These are phyloP conservation scores for Lumnitzera littorea DNA, from an alignment of 345 rosid species.

Conservation along the genomic window DNA sequence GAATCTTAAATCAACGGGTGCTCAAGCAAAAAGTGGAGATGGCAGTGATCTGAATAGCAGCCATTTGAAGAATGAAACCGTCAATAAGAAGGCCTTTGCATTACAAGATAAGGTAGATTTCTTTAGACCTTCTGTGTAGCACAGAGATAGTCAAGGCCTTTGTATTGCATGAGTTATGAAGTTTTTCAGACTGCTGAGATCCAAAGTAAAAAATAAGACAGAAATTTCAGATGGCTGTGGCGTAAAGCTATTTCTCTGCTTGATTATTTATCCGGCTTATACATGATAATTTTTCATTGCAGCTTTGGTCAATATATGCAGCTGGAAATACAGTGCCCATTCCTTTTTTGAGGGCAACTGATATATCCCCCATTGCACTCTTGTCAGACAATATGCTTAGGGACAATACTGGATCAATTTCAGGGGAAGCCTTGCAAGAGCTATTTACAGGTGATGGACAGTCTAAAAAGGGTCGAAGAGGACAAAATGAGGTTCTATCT, in stretches of 20 bases:
- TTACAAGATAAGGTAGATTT: constrained; percentile 82
- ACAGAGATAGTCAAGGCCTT: too few relatives aligned
- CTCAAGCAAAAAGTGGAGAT: constrained; percentile 34
- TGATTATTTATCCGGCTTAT: neutral
- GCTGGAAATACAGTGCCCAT: constrained; percentile 98
- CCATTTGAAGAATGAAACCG: constrained; percentile 61
- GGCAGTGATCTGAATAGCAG: constrained; percentile 31
- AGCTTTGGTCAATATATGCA: constrained; percentile 95
- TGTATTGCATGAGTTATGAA: too few relatives aligned
- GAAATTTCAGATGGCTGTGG: neutral
- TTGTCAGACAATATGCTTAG: constrained; percentile 77
- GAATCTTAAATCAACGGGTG: constrained; percentile 27
- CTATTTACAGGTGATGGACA: constrained; percentile 84
- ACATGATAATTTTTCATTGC: constrained; percentile 18
- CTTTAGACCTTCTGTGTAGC: neutral
- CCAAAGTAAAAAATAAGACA: too few relatives aligned
- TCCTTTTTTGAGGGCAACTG: constrained; percentile 95
- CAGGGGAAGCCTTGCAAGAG: constrained; percentile 77
- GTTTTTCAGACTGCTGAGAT: too few relatives aligned
- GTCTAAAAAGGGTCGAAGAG: constrained; percentile 68
- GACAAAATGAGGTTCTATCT: constrained; percentile 69
- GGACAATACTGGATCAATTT: constrained; percentile 44
- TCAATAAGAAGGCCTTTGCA: constrained; percentile 73
- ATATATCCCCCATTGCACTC: constrained; percentile 95
- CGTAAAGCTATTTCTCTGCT: too few relatives aligned